Base-by-base conservation (phyloP, 2,329 filamentous ascomycete species). In the Aschersonia sp. region DNA sequence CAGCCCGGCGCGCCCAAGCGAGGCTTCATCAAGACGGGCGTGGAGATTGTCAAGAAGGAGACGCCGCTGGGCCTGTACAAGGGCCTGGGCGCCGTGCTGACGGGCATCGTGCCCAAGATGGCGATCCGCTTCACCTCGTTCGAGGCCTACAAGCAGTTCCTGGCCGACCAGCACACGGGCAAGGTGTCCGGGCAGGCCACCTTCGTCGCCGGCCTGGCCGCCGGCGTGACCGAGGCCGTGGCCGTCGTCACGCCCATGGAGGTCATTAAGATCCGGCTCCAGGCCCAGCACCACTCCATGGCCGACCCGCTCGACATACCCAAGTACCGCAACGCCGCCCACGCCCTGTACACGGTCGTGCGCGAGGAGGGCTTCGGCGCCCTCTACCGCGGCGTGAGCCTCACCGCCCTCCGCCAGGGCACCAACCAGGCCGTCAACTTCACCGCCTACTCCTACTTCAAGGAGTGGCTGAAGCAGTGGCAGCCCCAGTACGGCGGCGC, bases 341-440 rank as follows among this genome's bases (percentile, higher is more conserved):
- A 83, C 64, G 79, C 79, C 6, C 67, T 81, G 14, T 95, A 94
- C 70, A 95, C 89, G 5, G 88, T 98, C 48, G 71, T 97, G 41
- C 82, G 80, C 57, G 92, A 98, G 69, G 92, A 98, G 66, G 94
- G 94, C 0, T 64, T 84, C 55, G 81, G 86, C 48, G 85, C 89
- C 5, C 69, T 98, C 37, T 98, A 95, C 70, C 84, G 92, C 50
- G 92, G 92, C 62, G 92, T 98, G 5, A 87, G 84, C 32, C 75
- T 98, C 50, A 98, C 92, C 1, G 92, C 92, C 1, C 74, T 98
- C 57, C 79, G 92, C 49, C 92, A 98, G 72, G 92, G 92, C 53
- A 88, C 84, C 53, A 98, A 98, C 70, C 92, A 98, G 72, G 92
- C 94, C 44, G 88, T 90, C 66, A 98, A 98, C 73, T 98, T 98